These are phyloP conservation scores for Umbelopsis ramanniana DNA, from an alignment of 192 early-diverging fungal genomes.

Conservation along the genomic window DNA sequence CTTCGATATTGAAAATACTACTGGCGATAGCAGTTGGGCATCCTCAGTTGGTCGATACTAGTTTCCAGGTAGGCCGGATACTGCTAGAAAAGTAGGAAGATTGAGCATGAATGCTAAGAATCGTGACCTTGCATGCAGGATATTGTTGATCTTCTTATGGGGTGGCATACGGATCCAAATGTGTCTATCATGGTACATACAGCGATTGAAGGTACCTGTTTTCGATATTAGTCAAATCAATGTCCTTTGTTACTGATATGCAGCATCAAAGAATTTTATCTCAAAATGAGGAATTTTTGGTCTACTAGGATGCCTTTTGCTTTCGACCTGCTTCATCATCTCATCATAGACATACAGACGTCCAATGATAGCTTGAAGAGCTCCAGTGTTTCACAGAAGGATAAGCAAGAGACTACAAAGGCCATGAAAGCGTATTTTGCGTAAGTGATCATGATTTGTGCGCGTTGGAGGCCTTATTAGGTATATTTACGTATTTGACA, in stretches of 20 bases:
- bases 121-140: constrained; percentile 29
- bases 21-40: constrained; percentile 8
- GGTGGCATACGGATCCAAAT: constrained; percentile 68
- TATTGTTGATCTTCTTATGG: constrained; percentile 70
- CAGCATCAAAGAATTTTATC: neutral
- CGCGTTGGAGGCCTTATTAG: too few species aligned
- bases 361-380: constrained; percentile 7
- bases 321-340: constrained; percentile 55
- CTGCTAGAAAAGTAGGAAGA: too few species aligned
- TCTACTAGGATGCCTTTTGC: constrained; percentile 46
- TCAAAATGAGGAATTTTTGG: constrained; percentile 47
- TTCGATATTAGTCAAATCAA: neutral
- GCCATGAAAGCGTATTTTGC: constrained; percentile 28
- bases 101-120: neutral
- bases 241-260: neutral
- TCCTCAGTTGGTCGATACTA: constrained; percentile 13
- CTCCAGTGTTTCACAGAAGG: neutral
- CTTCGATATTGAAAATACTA: constrained; percentile 18
- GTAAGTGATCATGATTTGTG: neutral
- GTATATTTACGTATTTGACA: neutral
- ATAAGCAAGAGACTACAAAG: constrained; percentile 8
- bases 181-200: constrained; percentile 42
- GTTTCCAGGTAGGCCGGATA: constrained; percentile 23
- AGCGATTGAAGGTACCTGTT: constrained; percentile 50
- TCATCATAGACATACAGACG: constrained; percentile 55